Evolutionary conservation across 306 rosid genomes (phyloP), one percentile per base, ranked within the genome.

Genomic region (Gillenia trifoliata): DNA sequence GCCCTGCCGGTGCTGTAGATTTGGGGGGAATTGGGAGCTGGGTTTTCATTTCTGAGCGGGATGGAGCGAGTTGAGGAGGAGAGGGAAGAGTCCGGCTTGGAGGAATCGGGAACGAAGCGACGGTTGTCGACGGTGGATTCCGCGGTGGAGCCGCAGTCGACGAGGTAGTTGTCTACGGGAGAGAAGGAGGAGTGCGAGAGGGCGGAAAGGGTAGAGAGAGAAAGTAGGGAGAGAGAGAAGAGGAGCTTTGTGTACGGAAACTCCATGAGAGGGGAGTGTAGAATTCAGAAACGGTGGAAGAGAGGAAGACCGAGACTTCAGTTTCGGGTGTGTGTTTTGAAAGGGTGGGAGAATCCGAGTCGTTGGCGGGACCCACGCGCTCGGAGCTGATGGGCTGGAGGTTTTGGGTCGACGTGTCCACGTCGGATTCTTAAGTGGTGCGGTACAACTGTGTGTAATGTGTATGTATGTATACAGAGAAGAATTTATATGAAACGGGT

Each of bases 131-230:
- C 47, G 78, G 79, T 72, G 79, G 91, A 79, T 31, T 79, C 63
- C 3, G 13, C 72, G 30, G 83, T 8, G 79, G 97, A 87, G 33
- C 98, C 98, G 81, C 93, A 90, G 66, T 94, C 82, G 90, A 91
- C 11, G 88, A 94, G 97, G 79, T 87, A 84, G 89, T 81, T 86
- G 75, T 91, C 96, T 62, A 77, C n/a, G 22, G 98, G 98, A 30
- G 92, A 86, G 86, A 91, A 91, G 63, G 64, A 54, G 63, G 75
- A 22, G 84, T 66, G 82, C 59, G 93, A 87, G 28, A 55, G 38
- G 36, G 76, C 55, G 13, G 83, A 59, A 20, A 75, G 33, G 2
- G 86, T 41, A 11, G 4, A 57, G 75, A 78, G 80, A 80, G 83
- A 82, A 9, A 91, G 78, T 2, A 87, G 10, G 31, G 78, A 68